phyloP scores from a whole-genome alignment of 139 green algal genomes.

The Picochlorum costavermella region DNA sequence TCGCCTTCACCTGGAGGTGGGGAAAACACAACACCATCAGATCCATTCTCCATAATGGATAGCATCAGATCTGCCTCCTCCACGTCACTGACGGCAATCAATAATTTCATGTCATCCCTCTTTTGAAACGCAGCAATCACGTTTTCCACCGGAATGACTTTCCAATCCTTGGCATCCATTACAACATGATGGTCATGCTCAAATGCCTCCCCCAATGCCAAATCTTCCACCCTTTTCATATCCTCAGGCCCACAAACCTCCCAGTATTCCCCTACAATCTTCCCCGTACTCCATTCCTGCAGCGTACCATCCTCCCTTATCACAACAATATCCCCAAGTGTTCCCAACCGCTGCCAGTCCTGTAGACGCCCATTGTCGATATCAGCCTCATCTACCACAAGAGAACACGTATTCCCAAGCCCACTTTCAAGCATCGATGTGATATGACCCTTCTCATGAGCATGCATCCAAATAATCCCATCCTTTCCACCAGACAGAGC shows the following conservation, averaged over 20 bases:
- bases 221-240: neutral
- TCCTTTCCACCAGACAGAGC: no score
- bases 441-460: no score
- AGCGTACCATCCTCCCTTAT: no score
- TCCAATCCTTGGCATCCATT: constrained; percentile 8
- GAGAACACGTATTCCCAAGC: no score
- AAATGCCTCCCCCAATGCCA: neutral
- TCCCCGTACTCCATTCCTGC: no score
- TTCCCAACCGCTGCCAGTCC: no score
- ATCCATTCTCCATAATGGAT: constrained; percentile 69
- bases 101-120: constrained; percentile 27
- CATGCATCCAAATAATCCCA: no score
- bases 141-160: constrained; percentile 91
- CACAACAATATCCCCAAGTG: no score
- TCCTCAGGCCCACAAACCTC: neutral
- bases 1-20: constrained; percentile 19
- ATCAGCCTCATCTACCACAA: no score
- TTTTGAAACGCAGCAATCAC: constrained; percentile 67
- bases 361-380: no score
- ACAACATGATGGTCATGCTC: neutral
- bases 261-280: no score
- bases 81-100: constrained; percentile 40
- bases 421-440: no score
- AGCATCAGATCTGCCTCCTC: constrained; percentile 56
- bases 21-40: constrained; percentile 66